These are phyloP conservation scores for Trifolium dubium DNA, from an alignment of 306 rosid genomes.

Conservation along the genomic window DNA sequence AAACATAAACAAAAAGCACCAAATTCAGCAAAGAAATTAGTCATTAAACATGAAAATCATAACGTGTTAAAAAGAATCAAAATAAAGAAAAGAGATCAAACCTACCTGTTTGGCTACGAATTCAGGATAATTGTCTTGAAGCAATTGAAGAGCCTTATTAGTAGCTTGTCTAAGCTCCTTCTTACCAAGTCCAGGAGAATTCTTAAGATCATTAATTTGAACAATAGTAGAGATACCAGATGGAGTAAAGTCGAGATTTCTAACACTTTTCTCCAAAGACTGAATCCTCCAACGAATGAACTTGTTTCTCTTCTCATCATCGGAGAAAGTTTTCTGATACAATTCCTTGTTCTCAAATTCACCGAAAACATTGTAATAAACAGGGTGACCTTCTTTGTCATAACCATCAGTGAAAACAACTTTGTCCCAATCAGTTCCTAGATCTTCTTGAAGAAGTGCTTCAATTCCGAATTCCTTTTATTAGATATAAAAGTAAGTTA, in stretches of 20 bases:
- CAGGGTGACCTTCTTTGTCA: conserved; percentile 75
- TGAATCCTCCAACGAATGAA: conserved; percentile 89
- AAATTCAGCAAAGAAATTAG: background rate
- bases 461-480: conserved; percentile 62
- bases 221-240: conserved; percentile 62
- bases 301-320: conserved; percentile 73
- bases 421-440: conserved; percentile 59
- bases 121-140: conserved; percentile 95
- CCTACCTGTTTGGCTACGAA: conserved; percentile 89
- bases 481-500: background rate
- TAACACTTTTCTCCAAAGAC: conserved; percentile 76
- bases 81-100: background rate
- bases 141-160: conserved; percentile 73
- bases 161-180: conserved; percentile 78
- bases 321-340: conserved; percentile 72
- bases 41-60: background rate
- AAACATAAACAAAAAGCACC: background rate
- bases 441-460: conserved; percentile 60
- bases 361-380: conserved; percentile 85
- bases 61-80: background rate
- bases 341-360: conserved; percentile 70
- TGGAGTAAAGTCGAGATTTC: conserved; percentile 64
- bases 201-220: conserved; percentile 80
- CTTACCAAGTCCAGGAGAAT: conserved; percentile 76
- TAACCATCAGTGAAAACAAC: conserved; percentile 65